These are phyloP conservation scores for Ogataea allantospora DNA, from an alignment of 805 yeast genomes.

Conservation along the genomic window DNA sequence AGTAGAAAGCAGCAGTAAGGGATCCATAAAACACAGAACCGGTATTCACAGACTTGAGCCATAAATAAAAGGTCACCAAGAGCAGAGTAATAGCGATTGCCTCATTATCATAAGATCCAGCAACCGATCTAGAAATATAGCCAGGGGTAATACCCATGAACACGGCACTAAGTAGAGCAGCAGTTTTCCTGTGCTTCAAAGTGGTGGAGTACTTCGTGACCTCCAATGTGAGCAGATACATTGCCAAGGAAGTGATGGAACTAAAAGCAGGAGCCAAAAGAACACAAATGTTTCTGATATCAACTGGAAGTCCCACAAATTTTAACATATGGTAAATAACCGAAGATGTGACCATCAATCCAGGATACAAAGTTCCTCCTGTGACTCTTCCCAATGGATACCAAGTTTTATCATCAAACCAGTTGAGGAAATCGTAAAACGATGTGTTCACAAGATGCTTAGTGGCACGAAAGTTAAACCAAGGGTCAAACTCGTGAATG, in stretches of 20 bases:
- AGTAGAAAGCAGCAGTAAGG: constrained; percentile 82
- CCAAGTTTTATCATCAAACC: constrained; percentile 99
- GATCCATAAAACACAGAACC: constrained; percentile 88
- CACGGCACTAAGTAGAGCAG: constrained; percentile 88
- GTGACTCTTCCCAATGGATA: constrained; percentile 98
- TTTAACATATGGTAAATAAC: constrained; percentile 74
- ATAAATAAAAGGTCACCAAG: constrained; percentile 91
- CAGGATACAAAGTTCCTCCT: constrained; percentile 98
- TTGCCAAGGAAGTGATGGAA: constrained; percentile 85
- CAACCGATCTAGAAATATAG: constrained; percentile 95
- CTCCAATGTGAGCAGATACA: constrained; percentile 84
- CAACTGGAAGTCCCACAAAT: constrained; percentile 74
- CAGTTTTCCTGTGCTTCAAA: constrained; percentile 42
- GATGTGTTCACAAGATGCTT: constrained; percentile 81
- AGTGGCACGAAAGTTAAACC: constrained; percentile 98
- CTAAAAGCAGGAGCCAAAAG: constrained; percentile 95
- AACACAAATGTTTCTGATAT: constrained; percentile 94
- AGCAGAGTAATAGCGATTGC: constrained; percentile 95
- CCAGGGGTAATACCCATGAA: constrained; percentile 99
- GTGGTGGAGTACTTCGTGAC: constrained; percentile 63
- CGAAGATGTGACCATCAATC: constrained; percentile 97
- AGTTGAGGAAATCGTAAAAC: constrained; percentile 87
- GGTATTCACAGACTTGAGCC: constrained; percentile 91
- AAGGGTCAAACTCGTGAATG: constrained; percentile 96
- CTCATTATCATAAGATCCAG: constrained; percentile 98